A percentile compares a stretch with the other conserved stretches of the same genome.
Evolutionary conservation across 75 land plant species (phyloP).

Genomic region (Pseudotsuga menziesii): DNA sequence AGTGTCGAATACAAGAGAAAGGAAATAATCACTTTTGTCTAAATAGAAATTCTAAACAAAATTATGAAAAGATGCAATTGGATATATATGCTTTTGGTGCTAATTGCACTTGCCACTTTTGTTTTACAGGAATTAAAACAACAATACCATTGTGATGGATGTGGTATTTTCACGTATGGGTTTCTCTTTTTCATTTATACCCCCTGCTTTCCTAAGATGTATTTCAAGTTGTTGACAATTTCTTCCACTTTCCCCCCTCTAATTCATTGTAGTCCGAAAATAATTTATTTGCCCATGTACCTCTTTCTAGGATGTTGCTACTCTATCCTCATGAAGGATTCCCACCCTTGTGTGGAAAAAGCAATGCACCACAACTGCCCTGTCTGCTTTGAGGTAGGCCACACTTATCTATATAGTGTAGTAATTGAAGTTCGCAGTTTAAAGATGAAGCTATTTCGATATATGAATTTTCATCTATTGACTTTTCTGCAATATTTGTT

Average conservation of each 20-base stretch:
- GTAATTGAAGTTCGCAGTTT: too few relatives aligned
- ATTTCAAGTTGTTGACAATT: conserved; percentile 20
- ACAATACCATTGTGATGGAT: conserved; percentile 75
- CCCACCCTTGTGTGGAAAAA: conserved; percentile 83
- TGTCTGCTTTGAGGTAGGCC: conserved; percentile 86
- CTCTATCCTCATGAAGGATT: conserved; percentile 38
- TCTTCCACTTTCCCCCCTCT: conserved; percentile 45
- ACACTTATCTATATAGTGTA: too few relatives aligned
- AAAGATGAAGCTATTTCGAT: too few relatives aligned
- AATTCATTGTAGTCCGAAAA: too few relatives aligned
- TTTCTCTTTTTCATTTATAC: background rate
- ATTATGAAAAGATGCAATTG: too few relatives aligned
- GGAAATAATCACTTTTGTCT: too few relatives aligned
- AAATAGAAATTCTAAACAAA: too few relatives aligned
- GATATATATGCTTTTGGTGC: too few relatives aligned
- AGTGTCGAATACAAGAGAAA: too few relatives aligned
- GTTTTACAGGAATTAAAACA: conserved; percentile 52
- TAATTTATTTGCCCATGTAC: too few relatives aligned
- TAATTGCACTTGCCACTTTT: too few relatives aligned
- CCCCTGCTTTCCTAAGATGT: background rate
- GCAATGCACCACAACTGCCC: conserved; percentile 99
- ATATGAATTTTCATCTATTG: too few relatives aligned
- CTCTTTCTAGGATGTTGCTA: conserved; percentile 71
- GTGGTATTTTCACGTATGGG: conserved; percentile 72
- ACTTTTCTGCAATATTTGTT: conserved; percentile 56